Conservation (phyloP, 164 flowering plant genomes). For the Liriodendron chinense region DNA sequence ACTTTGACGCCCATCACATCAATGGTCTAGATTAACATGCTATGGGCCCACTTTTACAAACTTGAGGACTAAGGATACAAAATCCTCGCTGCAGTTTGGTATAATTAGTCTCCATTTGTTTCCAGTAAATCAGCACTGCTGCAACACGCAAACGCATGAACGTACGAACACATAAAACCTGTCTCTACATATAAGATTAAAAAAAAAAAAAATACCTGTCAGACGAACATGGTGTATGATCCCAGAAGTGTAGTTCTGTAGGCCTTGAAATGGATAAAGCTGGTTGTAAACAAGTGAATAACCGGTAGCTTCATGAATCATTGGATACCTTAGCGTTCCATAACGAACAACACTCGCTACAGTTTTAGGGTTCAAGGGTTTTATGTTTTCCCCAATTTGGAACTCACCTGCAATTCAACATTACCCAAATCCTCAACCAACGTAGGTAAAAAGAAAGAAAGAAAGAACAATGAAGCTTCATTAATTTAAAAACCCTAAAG, state of each 20-base stretch:
- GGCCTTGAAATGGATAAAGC: slow-evolving; percentile 82
- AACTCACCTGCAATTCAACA: slow-evolving; percentile 60
- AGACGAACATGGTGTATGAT: slow-evolving; percentile 93
- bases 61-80: too few species aligned
- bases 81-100: too few species aligned
- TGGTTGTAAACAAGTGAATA: slow-evolving; percentile 76
- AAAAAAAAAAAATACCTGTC: slow-evolving; percentile 48
- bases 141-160: neutral
- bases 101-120: neutral
- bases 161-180: neutral
- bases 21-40: too few species aligned
- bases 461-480: neutral
- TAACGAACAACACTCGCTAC: slow-evolving; percentile 66
- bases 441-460: neutral
- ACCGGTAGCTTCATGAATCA: slow-evolving; percentile 48
- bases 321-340: slow-evolving; percentile 34
- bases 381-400: slow-evolving; percentile 71
- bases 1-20: too few species aligned
- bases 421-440: neutral
- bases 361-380: slow-evolving; percentile 58
- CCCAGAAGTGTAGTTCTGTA: slow-evolving; percentile 89
- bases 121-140: neutral
- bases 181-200: neutral
- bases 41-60: too few species aligned
- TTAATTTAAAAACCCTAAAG: too few species aligned